A percentile compares a stretch with the other conserved stretches of the same genome.
Conservation (phyloP, 2,329 filamentous ascomycete genomes). For the Xylaria sp. region DNA sequence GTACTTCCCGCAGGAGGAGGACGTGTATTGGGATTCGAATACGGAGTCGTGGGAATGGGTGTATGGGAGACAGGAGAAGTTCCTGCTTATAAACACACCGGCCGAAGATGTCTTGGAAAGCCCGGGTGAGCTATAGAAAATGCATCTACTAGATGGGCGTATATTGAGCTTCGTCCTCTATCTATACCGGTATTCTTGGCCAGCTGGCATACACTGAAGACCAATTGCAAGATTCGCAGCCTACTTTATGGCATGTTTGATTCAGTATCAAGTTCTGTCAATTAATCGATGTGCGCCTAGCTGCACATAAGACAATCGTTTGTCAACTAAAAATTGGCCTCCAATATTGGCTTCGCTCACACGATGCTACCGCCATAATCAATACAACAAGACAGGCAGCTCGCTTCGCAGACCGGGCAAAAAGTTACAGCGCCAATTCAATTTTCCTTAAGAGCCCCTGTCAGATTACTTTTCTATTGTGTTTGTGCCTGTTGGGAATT, state of each 20-base stretch:
- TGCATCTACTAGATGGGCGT: neutral
- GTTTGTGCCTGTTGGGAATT: neutral
- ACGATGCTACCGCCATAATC: neutral
- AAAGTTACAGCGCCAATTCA: neutral
- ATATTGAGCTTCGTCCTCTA: neutral
- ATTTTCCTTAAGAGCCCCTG: neutral
- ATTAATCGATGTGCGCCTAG: neutral
- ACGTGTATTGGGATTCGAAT: constrained; percentile 59
- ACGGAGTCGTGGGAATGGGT: constrained; percentile 60
- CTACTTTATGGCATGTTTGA: neutral
- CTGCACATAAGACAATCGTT: neutral
- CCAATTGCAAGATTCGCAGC: neutral
- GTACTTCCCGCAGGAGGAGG: constrained; percentile 61
- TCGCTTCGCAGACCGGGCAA: constrained; percentile 16
- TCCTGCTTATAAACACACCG: constrained; percentile 53
- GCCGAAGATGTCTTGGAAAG: constrained; percentile 24
- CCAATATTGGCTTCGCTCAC: neutral
- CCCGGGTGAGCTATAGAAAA: constrained; percentile 38
- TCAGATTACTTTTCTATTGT: neutral
- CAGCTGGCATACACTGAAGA: neutral
- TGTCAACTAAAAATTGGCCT: constrained; percentile 7
- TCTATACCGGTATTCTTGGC: neutral
- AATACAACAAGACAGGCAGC: neutral
- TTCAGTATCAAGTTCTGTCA: neutral
- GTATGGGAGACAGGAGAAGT: constrained; percentile 59